Conservation (phyloP, 2,329 filamentous ascomycete species). For the Venturia carpophila region DNA sequence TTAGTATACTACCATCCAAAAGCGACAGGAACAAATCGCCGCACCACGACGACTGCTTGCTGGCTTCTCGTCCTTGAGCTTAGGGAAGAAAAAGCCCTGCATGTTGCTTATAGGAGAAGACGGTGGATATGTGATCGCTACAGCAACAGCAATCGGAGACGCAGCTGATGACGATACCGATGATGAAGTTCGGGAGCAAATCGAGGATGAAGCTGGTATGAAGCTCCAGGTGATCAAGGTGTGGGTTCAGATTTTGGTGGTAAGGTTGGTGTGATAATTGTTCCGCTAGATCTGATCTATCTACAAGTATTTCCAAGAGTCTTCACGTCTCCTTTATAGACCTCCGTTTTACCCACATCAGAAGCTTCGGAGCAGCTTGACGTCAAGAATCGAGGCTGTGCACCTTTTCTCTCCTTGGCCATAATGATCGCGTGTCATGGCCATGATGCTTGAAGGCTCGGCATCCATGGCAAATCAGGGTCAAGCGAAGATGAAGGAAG, state of each 20-base stretch:
- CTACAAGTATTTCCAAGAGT: background rate
- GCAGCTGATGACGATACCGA: background rate
- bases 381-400: background rate
- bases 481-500: background rate
- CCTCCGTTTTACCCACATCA: background rate
- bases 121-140: background rate
- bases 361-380: background rate
- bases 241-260: background rate
- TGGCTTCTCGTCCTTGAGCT: constrained; percentile 1
- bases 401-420: background rate
- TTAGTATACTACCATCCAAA: background rate
- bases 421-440: background rate
- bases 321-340: background rate
- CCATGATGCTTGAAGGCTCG: background rate
- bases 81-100: background rate
- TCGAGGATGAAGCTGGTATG: background rate
- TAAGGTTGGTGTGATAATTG: background rate
- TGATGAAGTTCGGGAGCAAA: background rate
- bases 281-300: background rate
- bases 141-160: background rate
- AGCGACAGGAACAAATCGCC: background rate
- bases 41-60: background rate
- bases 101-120: background rate
- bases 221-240: background rate
- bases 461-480: background rate